Conservation (phyloP, 306 rosid genomes). For the Malus domestica region ASM211411v1 NC_041799.1:18623001-18623500, state of each 20-base stretch:
- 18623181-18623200: slow-evolving; percentile 39
- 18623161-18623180: slow-evolving; percentile 77
- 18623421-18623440: slow-evolving; percentile 63
- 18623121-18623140: slow-evolving; percentile 38
- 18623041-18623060: slow-evolving; percentile 53
- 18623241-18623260: slow-evolving; percentile 47
- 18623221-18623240: slow-evolving; percentile 66
- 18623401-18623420: slow-evolving; percentile 41
- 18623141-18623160: slow-evolving; percentile 75
- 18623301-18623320: not conserved
- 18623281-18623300: not conserved
- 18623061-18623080: slow-evolving; percentile 69
- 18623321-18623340: not conserved
- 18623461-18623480: slow-evolving; percentile 74
- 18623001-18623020: slow-evolving; percentile 57
- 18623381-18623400: slow-evolving; percentile 54
- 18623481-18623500: slow-evolving; percentile 35
- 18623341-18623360: slow-evolving; percentile 46
- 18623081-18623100: slow-evolving; percentile 38
- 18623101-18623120: slow-evolving; percentile 54
- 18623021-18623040: slow-evolving; percentile 44
- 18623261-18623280: not conserved
- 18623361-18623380: slow-evolving; percentile 70
- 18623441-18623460: slow-evolving; percentile 84
- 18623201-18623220: slow-evolving; percentile 55